A percentile compares a stretch with the other conserved stretches of the same genome.
Evolutionary conservation across 345 rosid species (phyloP).

Genomic region (Psidium guajava): DNA sequence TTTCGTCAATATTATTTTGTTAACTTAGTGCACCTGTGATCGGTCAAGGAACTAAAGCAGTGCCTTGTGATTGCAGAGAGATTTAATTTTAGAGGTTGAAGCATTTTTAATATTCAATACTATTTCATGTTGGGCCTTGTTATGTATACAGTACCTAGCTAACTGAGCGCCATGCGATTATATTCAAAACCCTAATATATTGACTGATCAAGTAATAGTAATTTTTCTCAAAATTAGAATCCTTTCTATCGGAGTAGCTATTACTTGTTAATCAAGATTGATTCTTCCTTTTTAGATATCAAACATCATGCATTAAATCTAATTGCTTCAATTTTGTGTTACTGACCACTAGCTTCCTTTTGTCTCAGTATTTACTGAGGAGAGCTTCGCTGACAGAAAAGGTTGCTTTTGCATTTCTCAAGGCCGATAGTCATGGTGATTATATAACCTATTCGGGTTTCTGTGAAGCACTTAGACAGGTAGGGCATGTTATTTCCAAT

Average conservation of each 20-base stretch:
- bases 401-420: constrained; percentile 68
- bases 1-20: not conserved
- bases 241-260: not conserved
- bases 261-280: not conserved
- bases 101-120: not conserved
- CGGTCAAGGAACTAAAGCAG: not conserved
- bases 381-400: constrained; percentile 61
- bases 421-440: constrained; percentile 46
- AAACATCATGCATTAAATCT: not conserved
- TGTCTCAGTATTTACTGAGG: constrained; percentile 47
- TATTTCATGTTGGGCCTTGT: not conserved
- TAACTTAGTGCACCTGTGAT: not conserved
- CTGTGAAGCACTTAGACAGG: constrained; percentile 82
- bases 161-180: not conserved
- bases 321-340: not conserved
- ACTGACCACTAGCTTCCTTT: constrained; percentile 9
- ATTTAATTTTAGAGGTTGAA: not conserved
- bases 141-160: not conserved
- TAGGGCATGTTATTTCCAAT: constrained; percentile 1
- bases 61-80: not conserved
- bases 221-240: not conserved
- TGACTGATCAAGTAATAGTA: not conserved
- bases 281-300: not conserved
- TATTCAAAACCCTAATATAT: not conserved
- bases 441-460: constrained; percentile 56